Evolutionary conservation across 2,329 filamentous ascomycete genomes (phyloP).

Genomic region (Penicillium brasilianum): DNA sequence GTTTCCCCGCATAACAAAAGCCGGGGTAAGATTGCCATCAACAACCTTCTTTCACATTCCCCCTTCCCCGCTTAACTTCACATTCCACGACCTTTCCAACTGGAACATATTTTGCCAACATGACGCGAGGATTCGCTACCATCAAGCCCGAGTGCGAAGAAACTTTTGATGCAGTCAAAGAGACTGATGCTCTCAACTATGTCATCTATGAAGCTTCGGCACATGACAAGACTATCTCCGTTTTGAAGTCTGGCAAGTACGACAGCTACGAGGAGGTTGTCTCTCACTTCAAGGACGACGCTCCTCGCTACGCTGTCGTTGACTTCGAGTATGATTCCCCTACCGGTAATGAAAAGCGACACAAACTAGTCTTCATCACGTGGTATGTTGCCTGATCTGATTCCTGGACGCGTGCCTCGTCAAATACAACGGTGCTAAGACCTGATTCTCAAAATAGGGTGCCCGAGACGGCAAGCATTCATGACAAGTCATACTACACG

Average conservation of each 20-base stretch:
- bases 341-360: slow-evolving; percentile 19
- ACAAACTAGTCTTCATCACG: slow-evolving; percentile 29
- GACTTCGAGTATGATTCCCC: slow-evolving; percentile 26
- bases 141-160: slow-evolving; percentile 27
- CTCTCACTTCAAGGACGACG: slow-evolving; percentile 22
- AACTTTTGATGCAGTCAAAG: slow-evolving; percentile 27
- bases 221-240: slow-evolving; percentile 28
- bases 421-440: neutral
- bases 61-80: neutral
- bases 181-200: slow-evolving; percentile 25
- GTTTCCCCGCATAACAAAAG: slow-evolving; percentile 7
- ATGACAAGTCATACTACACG: slow-evolving; percentile 27
- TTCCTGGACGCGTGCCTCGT: neutral
- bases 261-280: slow-evolving; percentile 23
- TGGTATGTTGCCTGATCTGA: slow-evolving; percentile 21
- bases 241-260: slow-evolving; percentile 25
- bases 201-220: slow-evolving; percentile 27
- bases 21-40: slow-evolving; percentile 7
- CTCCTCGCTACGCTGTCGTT: slow-evolving; percentile 24
- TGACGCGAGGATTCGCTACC: slow-evolving; percentile 28
- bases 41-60: slow-evolving; percentile 1
- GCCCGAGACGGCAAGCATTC: slow-evolving; percentile 20
- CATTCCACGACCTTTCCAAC: neutral
- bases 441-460: slow-evolving; percentile 18
- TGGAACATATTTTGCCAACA: slow-evolving; percentile 8